Evolutionary conservation across 176 grass and related monocot genomes (phyloP), one percentile per base, ranked within the genome.

Genomic region (Carex parvula): DNA sequence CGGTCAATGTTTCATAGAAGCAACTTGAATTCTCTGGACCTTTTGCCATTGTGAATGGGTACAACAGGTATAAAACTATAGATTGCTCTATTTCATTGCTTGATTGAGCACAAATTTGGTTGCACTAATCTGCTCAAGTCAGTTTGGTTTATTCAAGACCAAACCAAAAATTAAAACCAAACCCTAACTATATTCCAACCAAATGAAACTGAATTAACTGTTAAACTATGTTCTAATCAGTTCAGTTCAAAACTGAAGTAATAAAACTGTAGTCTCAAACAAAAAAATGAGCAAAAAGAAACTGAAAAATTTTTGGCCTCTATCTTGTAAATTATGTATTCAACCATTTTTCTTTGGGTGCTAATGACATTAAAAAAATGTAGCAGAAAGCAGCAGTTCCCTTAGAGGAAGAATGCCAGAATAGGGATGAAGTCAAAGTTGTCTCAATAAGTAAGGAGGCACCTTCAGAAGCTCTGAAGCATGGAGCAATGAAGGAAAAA

Each of bases 361-460:
- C 2, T 55, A 17, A 78, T 78, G 46, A 16, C 13, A 24, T 46
- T 15, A 2, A 53, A 44, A 70, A 37, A 74, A 18, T 84, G 56
- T 88, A 60, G 24, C 88, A 98, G 95, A 89, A 88, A 83, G 33
- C 78, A 79, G 29, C 54, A 20, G 46, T 54, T n/a, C 70, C 18
- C 26, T 70, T 26, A 77, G 86, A 78, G 82, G 82, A 85, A 81
- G 79, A 81, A 62, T 79, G 35, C 71, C 80, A 82, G 75, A 57
- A 87, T 66, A 84, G 56, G 82, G 86, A 84, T 80, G 70, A 81
- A 87, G 37, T 33, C 70, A 61, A 81, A 74, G 69, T 4, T 81
- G 82, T 78, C 56, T 89, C 58, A 84, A 90, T 32, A 70, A 68
- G 44, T 84, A 79, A 81, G 59, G 85, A 80, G 48, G 52, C 52